Base-by-base conservation (phyloP, 2,329 filamentous ascomycete genomes). In the Exophiala phaeomuriformis region DNA sequence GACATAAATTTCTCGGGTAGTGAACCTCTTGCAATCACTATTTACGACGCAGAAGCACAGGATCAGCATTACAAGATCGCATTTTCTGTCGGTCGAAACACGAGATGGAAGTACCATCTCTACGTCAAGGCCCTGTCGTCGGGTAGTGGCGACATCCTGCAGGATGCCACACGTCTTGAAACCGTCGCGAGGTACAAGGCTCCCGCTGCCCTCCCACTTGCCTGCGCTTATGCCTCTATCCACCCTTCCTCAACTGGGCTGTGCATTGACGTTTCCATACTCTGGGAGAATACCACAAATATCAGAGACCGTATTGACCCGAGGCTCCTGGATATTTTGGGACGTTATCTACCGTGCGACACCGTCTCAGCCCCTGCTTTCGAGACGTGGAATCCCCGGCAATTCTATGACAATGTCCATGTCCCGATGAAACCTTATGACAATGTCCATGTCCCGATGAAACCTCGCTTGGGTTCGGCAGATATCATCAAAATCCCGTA, bases 401-500 rank as follows among this genome's bases (percentile, higher is more conserved):
- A 75, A 44, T 76, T 76, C 55, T 76, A 76, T 49, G 68, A 73
- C 30, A 73, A 69, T 61, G 73, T 76, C 12, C 39, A 41, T 41
- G 39, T 41, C 5, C 39, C 39, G 5, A 27, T 27, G 39, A 41
- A 41, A 41, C 7, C 39, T 3, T 5, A 41, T 5, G 39, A 27
- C 5, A 41, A 41, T 19, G 19, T 36, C 39, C 68, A 75, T 61
- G 70, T 75, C 28, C 74, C 74, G 8, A 59, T 61, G 19, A 62
- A 68, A 35, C 64, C 64, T 2, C 53, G 64, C 8, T 60, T 59
- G n/a, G 49, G 67, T 30, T 68, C 70, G 3, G 64, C 65, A 33
- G 58, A 67, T 4, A 60, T 74, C 19, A 19, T 19, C 4, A 63
- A 67, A 36, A 70, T 68, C 52, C 63, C 68, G 29, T 49, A 61